Evolutionary conservation across 805 yeast genomes (phyloP).

Genomic region (Jamesozyma jinghongensis): DNA sequence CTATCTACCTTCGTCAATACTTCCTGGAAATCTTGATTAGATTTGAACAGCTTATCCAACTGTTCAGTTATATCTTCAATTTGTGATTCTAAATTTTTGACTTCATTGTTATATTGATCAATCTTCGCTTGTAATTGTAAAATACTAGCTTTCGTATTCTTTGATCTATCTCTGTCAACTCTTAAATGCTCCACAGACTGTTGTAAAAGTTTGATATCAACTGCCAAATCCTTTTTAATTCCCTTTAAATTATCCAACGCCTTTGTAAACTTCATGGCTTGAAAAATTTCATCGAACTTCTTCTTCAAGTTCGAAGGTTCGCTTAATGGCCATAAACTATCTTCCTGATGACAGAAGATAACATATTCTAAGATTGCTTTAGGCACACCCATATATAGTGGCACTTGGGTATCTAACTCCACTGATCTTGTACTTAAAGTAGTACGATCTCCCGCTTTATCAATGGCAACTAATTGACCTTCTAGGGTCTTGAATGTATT

Average conservation of each 20-base stretch:
- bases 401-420: constrained; percentile 76
- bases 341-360: constrained; percentile 96
- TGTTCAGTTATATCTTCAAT: constrained; percentile 47
- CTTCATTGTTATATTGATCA: constrained; percentile 38
- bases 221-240: constrained; percentile 66
- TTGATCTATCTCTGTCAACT: constrained; percentile 66
- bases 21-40: constrained; percentile 75
- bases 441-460: constrained; percentile 53
- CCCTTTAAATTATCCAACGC: constrained; percentile 72
- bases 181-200: constrained; percentile 72
- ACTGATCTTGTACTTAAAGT: constrained; percentile 74
- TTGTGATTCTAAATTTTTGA: constrained; percentile 39
- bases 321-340: constrained; percentile 89
- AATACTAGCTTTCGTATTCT: constrained; percentile 42
- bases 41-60: constrained; percentile 55
- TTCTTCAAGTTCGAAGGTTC: constrained; percentile 86
- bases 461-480: constrained; percentile 66
- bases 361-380: constrained; percentile 84
- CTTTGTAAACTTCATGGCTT: constrained; percentile 86
- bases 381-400: constrained; percentile 79
- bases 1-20: constrained; percentile 56
- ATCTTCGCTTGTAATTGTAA: constrained; percentile 37
- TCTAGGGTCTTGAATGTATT: constrained; percentile 85
- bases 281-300: constrained; percentile 92
- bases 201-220: constrained; percentile 65